Percentiles rank a stretch among this genome's conserved stretches.
phyloP scores from a whole-genome alignment of 331 rosid species.

The Quercus lobata region DNA sequence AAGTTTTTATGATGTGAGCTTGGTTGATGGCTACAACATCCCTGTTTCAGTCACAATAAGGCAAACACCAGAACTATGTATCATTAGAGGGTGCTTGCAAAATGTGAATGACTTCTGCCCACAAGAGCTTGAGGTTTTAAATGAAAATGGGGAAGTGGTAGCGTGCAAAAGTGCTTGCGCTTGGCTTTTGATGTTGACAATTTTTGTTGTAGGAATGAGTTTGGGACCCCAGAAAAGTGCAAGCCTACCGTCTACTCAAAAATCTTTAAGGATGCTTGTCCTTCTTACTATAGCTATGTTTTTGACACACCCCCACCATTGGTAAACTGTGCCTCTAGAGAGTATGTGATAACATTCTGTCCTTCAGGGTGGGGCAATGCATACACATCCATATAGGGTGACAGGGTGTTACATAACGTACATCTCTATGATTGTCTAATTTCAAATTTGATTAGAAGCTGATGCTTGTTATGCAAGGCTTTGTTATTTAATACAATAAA shows the following conservation, averaged over 20 bases:
- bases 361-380: conserved; percentile 54
- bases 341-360: conserved; percentile 64
- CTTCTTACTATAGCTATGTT: conserved; percentile 65
- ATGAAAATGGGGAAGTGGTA: conserved; percentile 48
- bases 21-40: conserved; percentile 82
- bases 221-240: conserved; percentile 59
- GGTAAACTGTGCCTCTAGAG: conserved; percentile 52
- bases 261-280: conserved; percentile 79
- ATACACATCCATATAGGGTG: conserved; percentile 2
- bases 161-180: conserved; percentile 90
- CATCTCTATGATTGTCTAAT: not conserved
- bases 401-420: not conserved
- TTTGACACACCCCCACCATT: conserved; percentile 67
- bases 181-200: conserved; percentile 64
- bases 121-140: conserved; percentile 46
- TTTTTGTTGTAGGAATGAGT: conserved; percentile 70
- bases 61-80: conserved; percentile 32
- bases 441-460: not conserved
- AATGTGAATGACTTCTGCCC: conserved; percentile 60
- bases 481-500: not conserved
- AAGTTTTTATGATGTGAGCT: conserved; percentile 70
- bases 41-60: conserved; percentile 46
- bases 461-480: not conserved
- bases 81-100: conserved; percentile 53
- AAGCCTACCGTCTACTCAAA: conserved; percentile 66